Evolutionary conservation across 495 filamentous ascomycete genomes (phyloP).

Genomic region (Stereocaulon alpinum): DNA sequence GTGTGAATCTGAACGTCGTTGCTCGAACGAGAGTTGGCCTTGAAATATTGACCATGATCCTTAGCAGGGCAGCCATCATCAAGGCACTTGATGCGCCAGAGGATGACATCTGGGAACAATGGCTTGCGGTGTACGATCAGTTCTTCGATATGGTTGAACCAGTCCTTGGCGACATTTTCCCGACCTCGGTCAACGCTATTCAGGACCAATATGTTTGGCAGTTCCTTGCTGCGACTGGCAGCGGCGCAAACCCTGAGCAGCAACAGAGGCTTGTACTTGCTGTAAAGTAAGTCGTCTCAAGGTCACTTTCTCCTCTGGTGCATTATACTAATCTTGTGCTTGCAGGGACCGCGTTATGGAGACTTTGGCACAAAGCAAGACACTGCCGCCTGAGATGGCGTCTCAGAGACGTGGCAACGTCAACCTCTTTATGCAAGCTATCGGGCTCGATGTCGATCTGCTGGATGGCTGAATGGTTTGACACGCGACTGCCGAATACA

Average conservation of each 20-base stretch:
- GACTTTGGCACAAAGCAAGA: slow-evolving; percentile 77
- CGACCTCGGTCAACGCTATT: slow-evolving; percentile 64
- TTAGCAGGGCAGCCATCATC: slow-evolving; percentile 85
- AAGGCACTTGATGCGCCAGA: slow-evolving; percentile 62
- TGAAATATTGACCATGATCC: slow-evolving; percentile 85
- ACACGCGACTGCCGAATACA: no score
- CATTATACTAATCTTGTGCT: slow-evolving; percentile 20
- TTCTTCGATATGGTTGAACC: slow-evolving; percentile 85
- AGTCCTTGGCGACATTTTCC: slow-evolving; percentile 73
- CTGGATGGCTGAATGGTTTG: slow-evolving; percentile 49
- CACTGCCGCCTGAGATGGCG: slow-evolving; percentile 74
- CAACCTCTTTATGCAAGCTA: slow-evolving; percentile 96
- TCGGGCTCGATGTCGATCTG: slow-evolving; percentile 91
- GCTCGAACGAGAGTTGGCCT: slow-evolving; percentile 77
- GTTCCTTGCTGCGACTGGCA: slow-evolving; percentile 87
- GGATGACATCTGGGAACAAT: slow-evolving; percentile 70
- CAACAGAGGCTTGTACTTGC: slow-evolving; percentile 88
- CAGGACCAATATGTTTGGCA: slow-evolving; percentile 97
- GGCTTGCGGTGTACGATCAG: slow-evolving; percentile 69
- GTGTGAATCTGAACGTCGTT: slow-evolving; percentile 66
- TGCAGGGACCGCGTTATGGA: slow-evolving; percentile 88
- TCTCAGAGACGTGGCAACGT: slow-evolving; percentile 76
- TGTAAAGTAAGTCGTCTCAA: slow-evolving; percentile 59
- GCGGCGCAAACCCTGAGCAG: slow-evolving; percentile 83
- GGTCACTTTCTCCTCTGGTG: neutral